phyloP scores from a whole-genome alignment of 2,329 filamentous ascomycete genomes.

The Penicillium brasilianum region DNA sequence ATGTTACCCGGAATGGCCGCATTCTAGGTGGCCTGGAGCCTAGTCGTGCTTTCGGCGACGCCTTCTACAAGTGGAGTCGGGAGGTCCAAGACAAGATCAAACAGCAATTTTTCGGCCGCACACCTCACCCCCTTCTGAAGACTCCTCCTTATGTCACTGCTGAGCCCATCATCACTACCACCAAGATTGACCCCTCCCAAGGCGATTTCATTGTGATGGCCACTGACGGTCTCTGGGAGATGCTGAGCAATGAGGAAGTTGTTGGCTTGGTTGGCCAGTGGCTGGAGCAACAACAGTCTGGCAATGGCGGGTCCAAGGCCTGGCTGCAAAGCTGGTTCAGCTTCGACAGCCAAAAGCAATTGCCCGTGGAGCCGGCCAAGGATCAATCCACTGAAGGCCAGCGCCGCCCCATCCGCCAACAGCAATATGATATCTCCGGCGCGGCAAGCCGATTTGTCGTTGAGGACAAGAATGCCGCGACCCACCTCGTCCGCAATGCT shows the following conservation, averaged over 20 bases:
- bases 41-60: slow-evolving; percentile 92
- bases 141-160: slow-evolving; percentile 97
- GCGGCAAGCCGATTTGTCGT: slow-evolving; percentile 82
- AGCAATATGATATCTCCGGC: slow-evolving; percentile 82
- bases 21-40: slow-evolving; percentile 92
- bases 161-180: slow-evolving; percentile 92
- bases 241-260: slow-evolving; percentile 98
- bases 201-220: slow-evolving; percentile 97
- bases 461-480: slow-evolving; percentile 94
- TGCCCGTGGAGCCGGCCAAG: slow-evolving; percentile 75
- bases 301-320: slow-evolving; percentile 53
- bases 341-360: slow-evolving; percentile 54
- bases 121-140: slow-evolving; percentile 75
- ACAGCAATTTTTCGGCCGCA: slow-evolving; percentile 83
- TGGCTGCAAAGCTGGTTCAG: slow-evolving; percentile 75
- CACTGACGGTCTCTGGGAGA: slow-evolving; percentile 97
- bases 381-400: slow-evolving; percentile 67
- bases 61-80: slow-evolving; percentile 92
- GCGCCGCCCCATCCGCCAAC: slow-evolving; percentile 78
- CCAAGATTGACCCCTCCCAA: slow-evolving; percentile 83
- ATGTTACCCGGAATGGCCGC: slow-evolving; percentile 86
- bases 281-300: slow-evolving; percentile 75
- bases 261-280: slow-evolving; percentile 95
- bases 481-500: slow-evolving; percentile 92
- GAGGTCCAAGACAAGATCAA: slow-evolving; percentile 84